Conservation (phyloP, 2,329 filamentous ascomycete genomes). For the Cladorrhinum sp. region DNA sequence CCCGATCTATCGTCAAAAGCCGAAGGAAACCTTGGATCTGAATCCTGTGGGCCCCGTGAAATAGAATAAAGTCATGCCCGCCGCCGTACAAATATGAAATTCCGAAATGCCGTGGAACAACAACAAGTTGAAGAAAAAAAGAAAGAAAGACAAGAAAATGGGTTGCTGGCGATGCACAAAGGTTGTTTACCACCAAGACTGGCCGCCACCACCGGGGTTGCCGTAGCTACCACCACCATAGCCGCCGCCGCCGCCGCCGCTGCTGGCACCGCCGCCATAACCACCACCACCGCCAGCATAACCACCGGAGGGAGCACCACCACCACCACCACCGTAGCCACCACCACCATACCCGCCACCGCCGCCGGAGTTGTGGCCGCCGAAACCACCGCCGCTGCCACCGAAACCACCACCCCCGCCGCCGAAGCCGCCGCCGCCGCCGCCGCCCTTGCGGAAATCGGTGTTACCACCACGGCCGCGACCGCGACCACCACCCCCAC, state of each 20-base stretch:
- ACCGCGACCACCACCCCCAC: conserved; percentile 69
- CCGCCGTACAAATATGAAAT: conserved; percentile 31
- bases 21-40: conserved; percentile 35
- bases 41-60: conserved; percentile 34
- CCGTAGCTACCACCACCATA: conserved; percentile 60
- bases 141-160: conserved; percentile 20
- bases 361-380: conserved; percentile 40
- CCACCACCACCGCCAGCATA: conserved; percentile 37
- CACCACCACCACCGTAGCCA: conserved; percentile 43
- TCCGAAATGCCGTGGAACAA: conserved; percentile 26
- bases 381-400: conserved; percentile 42
- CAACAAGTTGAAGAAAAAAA: conserved; percentile 21
- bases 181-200: conserved; percentile 63
- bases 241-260: conserved; percentile 40
- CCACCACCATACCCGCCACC: conserved; percentile 41
- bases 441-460: conserved; percentile 82
- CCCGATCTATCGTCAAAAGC: conserved; percentile 37
- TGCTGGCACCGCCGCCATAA: conserved; percentile 37
- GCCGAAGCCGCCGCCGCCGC: conserved; percentile 47
- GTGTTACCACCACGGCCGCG: conserved; percentile 71
- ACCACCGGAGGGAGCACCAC: conserved; percentile 39
- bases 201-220: conserved; percentile 64
- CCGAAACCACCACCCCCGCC: conserved; percentile 45
- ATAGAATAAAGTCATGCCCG: conserved; percentile 37
- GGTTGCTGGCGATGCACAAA: not conserved